Percentiles rank a stretch among this genome's conserved stretches.
phyloP scores from a whole-genome alignment of 129 eudicot species.

The Escallonia rubra region DNA sequence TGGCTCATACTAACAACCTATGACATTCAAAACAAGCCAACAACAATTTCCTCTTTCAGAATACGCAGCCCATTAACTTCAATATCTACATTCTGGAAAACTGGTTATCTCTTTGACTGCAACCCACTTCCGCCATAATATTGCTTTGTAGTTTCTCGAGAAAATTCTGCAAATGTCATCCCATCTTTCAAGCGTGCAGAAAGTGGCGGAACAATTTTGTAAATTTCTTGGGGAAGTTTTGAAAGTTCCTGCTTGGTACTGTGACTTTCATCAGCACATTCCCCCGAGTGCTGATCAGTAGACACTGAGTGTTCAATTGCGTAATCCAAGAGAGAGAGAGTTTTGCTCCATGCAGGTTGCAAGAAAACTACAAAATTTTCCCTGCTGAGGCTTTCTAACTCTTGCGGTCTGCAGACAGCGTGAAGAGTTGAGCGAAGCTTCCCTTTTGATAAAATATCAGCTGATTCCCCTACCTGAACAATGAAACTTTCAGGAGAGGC shows the following conservation, averaged over 20 bases:
- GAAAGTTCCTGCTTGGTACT: conserved; percentile 10
- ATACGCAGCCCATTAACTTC: no score
- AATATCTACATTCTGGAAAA: no score
- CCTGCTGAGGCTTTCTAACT: conserved; percentile 58
- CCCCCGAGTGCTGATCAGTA: conserved; percentile 13
- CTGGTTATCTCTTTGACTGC: conserved; percentile 50
- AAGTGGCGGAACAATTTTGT: conserved; percentile 69
- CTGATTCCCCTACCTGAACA: conserved; percentile 93
- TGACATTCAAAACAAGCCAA: no score
- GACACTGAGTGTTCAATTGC: conserved; percentile 21
- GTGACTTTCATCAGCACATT: conserved; percentile 16
- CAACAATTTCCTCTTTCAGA: no score
- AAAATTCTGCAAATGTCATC: conserved; percentile 89
- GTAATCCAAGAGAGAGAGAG: conserved; percentile 46
- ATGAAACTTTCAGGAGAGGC: conserved; percentile 61
- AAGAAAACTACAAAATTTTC: conserved; percentile 90
- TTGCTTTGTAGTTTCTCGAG: conserved; percentile 77
- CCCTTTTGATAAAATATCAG: conserved; percentile 73
- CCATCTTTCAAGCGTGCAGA: conserved; percentile 67
- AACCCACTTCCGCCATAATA: conserved; percentile 76
- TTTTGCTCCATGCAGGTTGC: conserved; percentile 88
- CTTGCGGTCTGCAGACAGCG: conserved; percentile 57
- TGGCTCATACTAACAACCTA: no score
- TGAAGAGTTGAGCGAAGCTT: conserved; percentile 85
- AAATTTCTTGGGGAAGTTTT: conserved; percentile 26